A percentile compares a stretch with the other conserved stretches of the same genome.
Evolutionary conservation across 108 stramenopile genomes (phyloP).

Genomic region (Skeletonema tropicum): DNA sequence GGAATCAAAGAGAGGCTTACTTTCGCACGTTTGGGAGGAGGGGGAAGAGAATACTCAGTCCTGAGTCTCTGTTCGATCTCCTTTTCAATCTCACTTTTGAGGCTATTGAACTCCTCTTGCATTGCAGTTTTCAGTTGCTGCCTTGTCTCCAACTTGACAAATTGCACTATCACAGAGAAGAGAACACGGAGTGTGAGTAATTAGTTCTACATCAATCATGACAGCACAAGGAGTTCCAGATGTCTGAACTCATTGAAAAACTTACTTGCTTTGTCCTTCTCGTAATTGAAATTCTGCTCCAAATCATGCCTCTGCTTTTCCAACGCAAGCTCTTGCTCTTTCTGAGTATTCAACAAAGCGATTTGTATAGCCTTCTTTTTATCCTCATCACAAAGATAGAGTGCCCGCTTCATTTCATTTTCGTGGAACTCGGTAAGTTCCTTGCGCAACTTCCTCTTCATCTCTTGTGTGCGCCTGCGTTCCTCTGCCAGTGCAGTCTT

Average conservation of each 20-base stretch:
- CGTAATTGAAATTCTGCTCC: conserved; percentile 3
- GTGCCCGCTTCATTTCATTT: neutral
- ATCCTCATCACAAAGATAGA: neutral
- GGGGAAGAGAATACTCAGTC: conserved; percentile 2
- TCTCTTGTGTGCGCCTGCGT: neutral
- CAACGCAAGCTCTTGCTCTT: conserved; percentile 6
- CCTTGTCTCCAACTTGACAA: conserved; percentile 1
- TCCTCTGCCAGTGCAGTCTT: conserved; percentile 16
- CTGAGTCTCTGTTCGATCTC: conserved; percentile 3
- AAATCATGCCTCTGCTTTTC: conserved; percentile 8
- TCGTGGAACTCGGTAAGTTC: neutral
- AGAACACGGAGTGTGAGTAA: neutral
- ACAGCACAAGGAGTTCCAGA: neutral
- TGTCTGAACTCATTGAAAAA: neutral
- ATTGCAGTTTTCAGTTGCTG: neutral
- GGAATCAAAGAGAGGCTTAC: neutral
- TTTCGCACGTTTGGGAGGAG: neutral
- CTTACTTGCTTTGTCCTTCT: conserved; percentile 18
- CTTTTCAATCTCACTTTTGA: neutral
- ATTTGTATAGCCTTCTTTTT: neutral
- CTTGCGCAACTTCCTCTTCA: conserved; percentile 18
- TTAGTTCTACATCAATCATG: neutral
- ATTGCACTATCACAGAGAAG: neutral
- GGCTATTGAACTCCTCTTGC: neutral
- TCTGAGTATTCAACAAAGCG: neutral